phyloP scores from a whole-genome alignment of 495 filamentous ascomycete genomes.

The Tricharina praecox region DNA sequence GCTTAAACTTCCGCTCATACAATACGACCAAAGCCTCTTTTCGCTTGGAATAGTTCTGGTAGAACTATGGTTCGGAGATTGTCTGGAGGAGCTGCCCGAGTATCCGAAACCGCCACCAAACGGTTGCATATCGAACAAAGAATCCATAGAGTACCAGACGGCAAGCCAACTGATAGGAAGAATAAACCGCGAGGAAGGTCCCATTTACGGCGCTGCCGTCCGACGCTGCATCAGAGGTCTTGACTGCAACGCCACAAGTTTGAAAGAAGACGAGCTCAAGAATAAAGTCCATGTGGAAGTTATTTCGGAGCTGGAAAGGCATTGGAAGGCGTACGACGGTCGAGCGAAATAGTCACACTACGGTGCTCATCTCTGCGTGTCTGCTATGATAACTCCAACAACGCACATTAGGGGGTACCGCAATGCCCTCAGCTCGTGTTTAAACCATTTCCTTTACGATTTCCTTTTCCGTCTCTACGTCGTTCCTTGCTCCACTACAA shows the following conservation, averaged over 20 bases:
- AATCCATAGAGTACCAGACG: background rate
- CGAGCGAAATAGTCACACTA: background rate
- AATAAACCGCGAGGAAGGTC: slow-evolving; percentile 15
- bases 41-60: slow-evolving; percentile 26
- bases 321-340: slow-evolving; percentile 4
- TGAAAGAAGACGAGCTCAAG: slow-evolving; percentile 23
- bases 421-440: no score
- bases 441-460: no score
- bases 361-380: no score
- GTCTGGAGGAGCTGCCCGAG: slow-evolving; percentile 6
- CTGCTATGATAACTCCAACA: no score
- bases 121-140: background rate
- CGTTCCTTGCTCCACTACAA: no score
- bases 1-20: background rate
- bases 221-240: slow-evolving; percentile 26
- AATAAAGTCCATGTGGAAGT: slow-evolving; percentile 24
- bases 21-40: slow-evolving; percentile 22
- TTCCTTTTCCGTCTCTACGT: no score
- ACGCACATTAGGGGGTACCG: no score
- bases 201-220: slow-evolving; percentile 27
- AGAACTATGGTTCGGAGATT: slow-evolving; percentile 25
- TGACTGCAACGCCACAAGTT: slow-evolving; percentile 13
- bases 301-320: slow-evolving; percentile 22
- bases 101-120: background rate
- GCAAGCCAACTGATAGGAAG: background rate